Base-by-base conservation (phyloP, 495 filamentous ascomycete genomes). In the Trichocladium antarcticum region DNA sequence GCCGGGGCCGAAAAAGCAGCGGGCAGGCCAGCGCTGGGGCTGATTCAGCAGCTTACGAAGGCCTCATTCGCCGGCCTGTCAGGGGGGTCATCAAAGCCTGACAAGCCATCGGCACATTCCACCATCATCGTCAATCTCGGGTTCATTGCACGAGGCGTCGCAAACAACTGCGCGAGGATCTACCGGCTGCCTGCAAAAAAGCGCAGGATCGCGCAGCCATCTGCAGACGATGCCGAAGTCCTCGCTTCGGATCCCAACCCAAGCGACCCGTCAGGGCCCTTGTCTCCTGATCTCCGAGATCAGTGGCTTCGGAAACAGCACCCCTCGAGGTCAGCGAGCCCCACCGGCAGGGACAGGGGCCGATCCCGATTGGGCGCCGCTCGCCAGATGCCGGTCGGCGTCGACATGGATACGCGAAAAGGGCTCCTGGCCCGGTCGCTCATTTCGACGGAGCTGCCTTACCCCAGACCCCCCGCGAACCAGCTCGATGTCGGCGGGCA, bases 351-450 rank as follows among this genome's bases (percentile, higher is more conserved):
- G 19, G 15, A 24, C 54, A 42, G 12, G 14, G 41, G n/a, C 12
- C 20, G 8, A 19, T 40, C 16, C 54, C 47, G 49, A 39, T 50
- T 50, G 48, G 48, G 1, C 6, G 41, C 12, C 15, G 21, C 35
- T 47, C 55, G 49, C 19, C 53, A 40, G 29, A 64, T 61, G 42
- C 50, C 43, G 8, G 35, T 37, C 11, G 54, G 40, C n/a, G 55
- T 45, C 39, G 54, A 58, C n/a, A 57, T 68, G 37, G 68, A 75
- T 47, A 62, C 65, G 1, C 70, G 70, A 3, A 76, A 78, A 56
- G 71, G 60, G 20, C 53, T 67, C 9, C 64, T 84, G 10, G 78
- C 79, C 5, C 63, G 68, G 31, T 73, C 74, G 3, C 68, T 85
- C 7, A 47, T 80, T 27, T 41, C 52, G 1, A 54, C 65, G 2